Percentiles rank a stretch among this genome's conserved stretches.
phyloP scores from a whole-genome alignment of 2,329 filamentous ascomycete species.

The Fusarium sp. region DNA sequence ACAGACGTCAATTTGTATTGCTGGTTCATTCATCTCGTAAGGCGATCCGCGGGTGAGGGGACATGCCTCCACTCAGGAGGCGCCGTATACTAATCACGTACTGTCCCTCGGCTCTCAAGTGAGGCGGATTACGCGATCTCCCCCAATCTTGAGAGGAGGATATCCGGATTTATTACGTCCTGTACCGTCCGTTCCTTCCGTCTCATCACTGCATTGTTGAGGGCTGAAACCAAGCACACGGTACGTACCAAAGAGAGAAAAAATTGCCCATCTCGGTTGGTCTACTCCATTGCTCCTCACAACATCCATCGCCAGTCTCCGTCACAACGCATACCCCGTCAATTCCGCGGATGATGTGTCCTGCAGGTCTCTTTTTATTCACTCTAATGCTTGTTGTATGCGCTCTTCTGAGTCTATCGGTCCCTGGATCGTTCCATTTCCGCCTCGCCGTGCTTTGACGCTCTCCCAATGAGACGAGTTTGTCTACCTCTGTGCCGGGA shows the following conservation, averaged over 20 bases:
- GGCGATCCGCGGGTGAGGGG: neutral
- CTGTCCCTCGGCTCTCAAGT: constrained; percentile 5
- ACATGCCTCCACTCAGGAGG: constrained; percentile 4
- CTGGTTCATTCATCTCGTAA: neutral
- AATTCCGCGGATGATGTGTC: neutral
- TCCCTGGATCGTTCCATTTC: neutral
- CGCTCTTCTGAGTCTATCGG: neutral
- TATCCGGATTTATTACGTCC: constrained; percentile 1
- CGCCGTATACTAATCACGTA: constrained; percentile 5
- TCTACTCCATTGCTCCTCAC: neutral
- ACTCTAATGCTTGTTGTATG: neutral
- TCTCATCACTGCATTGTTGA: neutral
- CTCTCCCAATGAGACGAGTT: neutral
- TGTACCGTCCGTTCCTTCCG: neutral
- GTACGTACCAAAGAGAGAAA: neutral
- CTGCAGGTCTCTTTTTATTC: neutral
- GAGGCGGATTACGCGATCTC: constrained; percentile 17
- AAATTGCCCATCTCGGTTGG: neutral
- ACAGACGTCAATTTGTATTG: neutral
- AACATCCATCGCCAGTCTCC: neutral
- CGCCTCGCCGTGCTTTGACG: neutral
- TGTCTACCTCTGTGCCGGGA: neutral
- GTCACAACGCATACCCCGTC: neutral
- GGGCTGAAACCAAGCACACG: neutral
- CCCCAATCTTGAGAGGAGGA: constrained; percentile 16